Evolutionary conservation across 2,329 filamentous ascomycete genomes (phyloP), one percentile per base, ranked within the genome.

Genomic region (Trichoderma sp.): DNA sequence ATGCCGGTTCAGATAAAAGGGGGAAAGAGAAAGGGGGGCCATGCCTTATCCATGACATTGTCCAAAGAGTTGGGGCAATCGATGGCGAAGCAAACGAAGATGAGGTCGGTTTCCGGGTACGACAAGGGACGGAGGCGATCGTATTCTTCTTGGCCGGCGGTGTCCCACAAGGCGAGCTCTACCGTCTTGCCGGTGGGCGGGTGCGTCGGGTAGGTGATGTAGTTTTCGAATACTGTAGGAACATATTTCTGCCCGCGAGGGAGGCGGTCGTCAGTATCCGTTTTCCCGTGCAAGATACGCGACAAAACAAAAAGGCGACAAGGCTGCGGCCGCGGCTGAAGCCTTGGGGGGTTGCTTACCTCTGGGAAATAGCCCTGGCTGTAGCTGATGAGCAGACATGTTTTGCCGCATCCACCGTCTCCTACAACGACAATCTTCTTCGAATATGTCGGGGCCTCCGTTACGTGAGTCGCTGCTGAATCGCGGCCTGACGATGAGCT

Each of bases 351-450:
- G 47, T 26, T 39, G 26, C 87, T 76, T 86, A 98, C 96, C 93
- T 99, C 95, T 83, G 96, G 96, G 81, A 99, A 99, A 83, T 97
- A 97, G 73, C 96, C 96, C 85, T 98, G 95, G 79, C 94, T 97
- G 86, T 98, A 99, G 84, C 95, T 98, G 83, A 99, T 99, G 83
- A 99, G 86, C 76, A 99, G 86, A 86, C 96, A 99, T 9, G 96
- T 99, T 90, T 99, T 99, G 78, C 96, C 96, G 83, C 96, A 99
- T 74, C 96, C 96, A 78, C 96, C 96, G 82, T 99, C 96, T 74
- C 96, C 96, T 60, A 99, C 96, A 66, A 99, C 96, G 58, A 99
- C 96, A 80, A 99, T 96, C 88, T 99, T 99, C 87, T 99, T 99
- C 76, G 95, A 98, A 84, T 96, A 98, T 71, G 93, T 89, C 4